Base-by-base conservation (phyloP, 2,329 filamentous ascomycete species). In the Elsinoe perseae region DNA sequence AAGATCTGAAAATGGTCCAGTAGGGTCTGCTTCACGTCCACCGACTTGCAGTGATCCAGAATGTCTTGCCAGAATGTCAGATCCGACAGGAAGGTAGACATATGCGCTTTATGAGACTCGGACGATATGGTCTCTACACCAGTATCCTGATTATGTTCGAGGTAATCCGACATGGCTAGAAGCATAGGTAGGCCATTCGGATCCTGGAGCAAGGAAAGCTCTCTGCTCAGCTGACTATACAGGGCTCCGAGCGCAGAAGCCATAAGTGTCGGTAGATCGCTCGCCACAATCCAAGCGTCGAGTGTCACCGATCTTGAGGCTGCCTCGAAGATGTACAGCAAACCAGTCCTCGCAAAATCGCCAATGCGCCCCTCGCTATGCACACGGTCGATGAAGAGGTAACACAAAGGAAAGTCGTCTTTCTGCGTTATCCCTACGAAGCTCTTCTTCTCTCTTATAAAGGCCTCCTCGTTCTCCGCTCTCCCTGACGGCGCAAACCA, bases 21-120 rank as follows among this genome's bases (percentile, higher is more conserved):
- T 52, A 98, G 76, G 0, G 91, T 96, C 62, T 89, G 89, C 68
- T 92, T 93, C 63, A 98, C 89, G 67, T 97, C 92, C 1, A 84
- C 78, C 2, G 92, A 97, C 64, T 85, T 84, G 73, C 93, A 98
- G 71, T 97, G 92, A 69, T 97, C 93, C 59, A 98, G 76, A 30
- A 96, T 91, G 69, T 98, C 93, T 72, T 98, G 93, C 93, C 93
- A 98, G 68, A 98, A 98, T 4, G 95, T 77, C 50, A 98, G 79
- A 67, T 97, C 95, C 0, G 93, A 95, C 40, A 98, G 78, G 66
- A 98, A 98, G 0, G 91, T 95, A 56, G 92, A 85, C 66, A 97
- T 81, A 64, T 96, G 89, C n/a, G 83, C 80, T 64, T 89, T 86
- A 60, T 95, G 90, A 58, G 89, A 83, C 1, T 80, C 75, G 2